These are phyloP conservation scores for Lodderomyces theae DNA, from an alignment of 1,139 yeast genomes.

Conservation along the genomic window DNA sequence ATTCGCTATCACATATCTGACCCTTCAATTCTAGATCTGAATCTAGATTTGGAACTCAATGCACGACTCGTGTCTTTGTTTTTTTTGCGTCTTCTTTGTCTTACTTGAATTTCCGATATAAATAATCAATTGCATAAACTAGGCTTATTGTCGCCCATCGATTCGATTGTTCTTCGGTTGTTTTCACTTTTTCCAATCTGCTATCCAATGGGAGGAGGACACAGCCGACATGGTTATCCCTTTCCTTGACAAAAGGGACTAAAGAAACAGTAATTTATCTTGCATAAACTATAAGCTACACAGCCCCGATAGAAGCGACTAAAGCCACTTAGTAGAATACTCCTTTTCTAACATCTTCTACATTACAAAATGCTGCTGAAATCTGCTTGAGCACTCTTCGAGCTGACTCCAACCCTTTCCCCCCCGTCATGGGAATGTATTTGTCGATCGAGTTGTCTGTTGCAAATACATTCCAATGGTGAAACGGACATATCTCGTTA, in stretches of 20 bases:
- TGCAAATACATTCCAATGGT: not conserved
- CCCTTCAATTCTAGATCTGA: not conserved
- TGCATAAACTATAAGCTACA: too few relatives aligned
- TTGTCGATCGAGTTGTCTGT: too few relatives aligned
- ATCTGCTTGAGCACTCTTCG: not conserved
- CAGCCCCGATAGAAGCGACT: too few relatives aligned
- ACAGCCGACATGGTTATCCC: not conserved
- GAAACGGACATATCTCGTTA: slow-evolving; percentile 1
- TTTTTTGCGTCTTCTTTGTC: not conserved
- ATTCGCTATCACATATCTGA: too few relatives aligned
- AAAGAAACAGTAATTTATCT: too few relatives aligned
- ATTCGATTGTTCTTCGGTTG: too few relatives aligned
- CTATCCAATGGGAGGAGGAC: not conserved
- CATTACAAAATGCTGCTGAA: too few relatives aligned
- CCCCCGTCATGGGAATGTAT: too few relatives aligned
- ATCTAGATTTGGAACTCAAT: not conserved
- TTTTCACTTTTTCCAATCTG: not conserved
- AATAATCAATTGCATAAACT: not conserved
- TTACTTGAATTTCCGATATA: not conserved
- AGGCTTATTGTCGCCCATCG: not conserved
- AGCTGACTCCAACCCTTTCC: too few relatives aligned
- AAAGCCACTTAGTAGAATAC: too few relatives aligned
- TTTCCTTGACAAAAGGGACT: too few relatives aligned
- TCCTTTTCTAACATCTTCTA: too few relatives aligned
- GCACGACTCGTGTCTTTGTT: not conserved